Evolutionary conservation across 164 flowering plant genomes (phyloP).

Genomic region (Hamamelis virginiana): DNA sequence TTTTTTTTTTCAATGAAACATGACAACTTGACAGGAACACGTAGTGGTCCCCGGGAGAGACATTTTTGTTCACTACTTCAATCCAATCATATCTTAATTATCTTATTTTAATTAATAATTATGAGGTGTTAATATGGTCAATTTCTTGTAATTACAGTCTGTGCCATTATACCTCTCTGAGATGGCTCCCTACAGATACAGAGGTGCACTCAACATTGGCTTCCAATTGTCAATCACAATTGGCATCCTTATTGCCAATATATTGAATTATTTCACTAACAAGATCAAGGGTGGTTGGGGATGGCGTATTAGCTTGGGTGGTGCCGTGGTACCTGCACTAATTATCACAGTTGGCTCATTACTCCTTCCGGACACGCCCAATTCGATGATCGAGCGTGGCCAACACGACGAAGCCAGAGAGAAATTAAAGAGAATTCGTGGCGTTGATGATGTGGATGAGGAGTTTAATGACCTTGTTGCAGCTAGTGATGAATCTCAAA

Average conservation of each 20-base stretch:
- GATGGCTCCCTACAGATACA: conserved; percentile 76
- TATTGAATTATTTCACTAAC: conserved; percentile 62
- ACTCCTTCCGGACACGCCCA: conserved; percentile 80
- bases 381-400: conserved; percentile 76
- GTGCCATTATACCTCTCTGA: conserved; percentile 83
- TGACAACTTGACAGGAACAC: conserved; percentile 12
- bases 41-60: conserved; percentile 7
- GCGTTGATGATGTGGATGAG: conserved; percentile 52
- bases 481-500: conserved; percentile 62
- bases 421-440: conserved; percentile 51
- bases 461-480: conserved; percentile 64
- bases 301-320: conserved; percentile 71
- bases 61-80: neutral
- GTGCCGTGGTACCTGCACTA: conserved; percentile 67
- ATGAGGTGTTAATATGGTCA: too few species aligned
- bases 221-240: conserved; percentile 76
- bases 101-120: neutral
- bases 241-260: conserved; percentile 68
- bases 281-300: conserved; percentile 75
- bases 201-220: conserved; percentile 77
- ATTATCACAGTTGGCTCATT: conserved; percentile 63
- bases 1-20: neutral
- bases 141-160: conserved; percentile 32
- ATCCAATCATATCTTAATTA: neutral
- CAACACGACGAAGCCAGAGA: conserved; percentile 36